Base-by-base conservation (phyloP, 768 basidiomycete genomes). In the Neoboletus brunneissimus region DNA sequence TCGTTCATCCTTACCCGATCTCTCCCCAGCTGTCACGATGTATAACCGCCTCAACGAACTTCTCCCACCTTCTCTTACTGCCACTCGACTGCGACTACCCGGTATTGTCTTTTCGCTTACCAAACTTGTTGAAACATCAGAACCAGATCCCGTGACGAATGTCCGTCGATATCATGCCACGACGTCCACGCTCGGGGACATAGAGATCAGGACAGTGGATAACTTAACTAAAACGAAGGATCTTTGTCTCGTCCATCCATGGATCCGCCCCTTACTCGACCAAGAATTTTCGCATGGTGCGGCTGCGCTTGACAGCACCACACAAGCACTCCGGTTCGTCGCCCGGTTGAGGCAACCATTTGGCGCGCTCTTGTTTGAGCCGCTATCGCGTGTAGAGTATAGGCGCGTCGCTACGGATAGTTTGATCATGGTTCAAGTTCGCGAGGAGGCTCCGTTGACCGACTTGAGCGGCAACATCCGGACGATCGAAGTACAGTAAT, bases 341-440 rank as follows among this genome's bases (percentile, higher is more conserved):
- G 55, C 22, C 9, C 42, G 20, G 13, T 20, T 41, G 12, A 40
- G 11, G 7, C 41, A 44, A 2, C 16, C 43, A 5, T 63, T 63
- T n/a, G 45, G 62, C 0, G 35, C 49, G 8, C 41, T 64, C 9
- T 44, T 65, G 27, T 37, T 64, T 2, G 27, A 12, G 1, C 53
- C 40, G 4, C 2, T 48, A 7, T 25, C 35, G 5, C 42, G 35
- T 0, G 50, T 27, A 27, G 27, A 48, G n/a, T 57, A 66, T n/a
- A 51, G n/a, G 22, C 58, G 61, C 2, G 54, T 66, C 1, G 64
- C 64, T 0, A 37, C 61, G 12, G 53, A 66, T 18, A 6, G 27
- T n/a, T 46, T 57, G n/a, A 55, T 60, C 8, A 51, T 10, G 25
- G 48, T 48, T n/a, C 55, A 27, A 10, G 5, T 66, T 7, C 27